phyloP scores from a whole-genome alignment of 192 early-diverging fungal species.

The Coemansia sp. region DNA sequence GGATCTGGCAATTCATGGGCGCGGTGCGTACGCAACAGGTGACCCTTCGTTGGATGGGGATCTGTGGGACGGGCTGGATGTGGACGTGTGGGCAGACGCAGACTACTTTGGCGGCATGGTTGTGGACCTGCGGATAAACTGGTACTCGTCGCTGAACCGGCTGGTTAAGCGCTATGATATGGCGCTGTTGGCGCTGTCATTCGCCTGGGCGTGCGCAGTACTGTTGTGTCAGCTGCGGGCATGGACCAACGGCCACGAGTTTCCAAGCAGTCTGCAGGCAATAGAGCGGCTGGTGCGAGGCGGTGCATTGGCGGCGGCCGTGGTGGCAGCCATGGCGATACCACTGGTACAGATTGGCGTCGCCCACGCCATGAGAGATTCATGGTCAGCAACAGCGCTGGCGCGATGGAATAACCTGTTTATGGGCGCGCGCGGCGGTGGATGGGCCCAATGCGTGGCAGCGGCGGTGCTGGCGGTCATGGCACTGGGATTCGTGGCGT shows the following conservation, averaged over 20 bases:
- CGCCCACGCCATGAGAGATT: slow-evolving; percentile 3
- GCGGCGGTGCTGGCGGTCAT: slow-evolving; percentile 26
- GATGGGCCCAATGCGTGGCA: slow-evolving; percentile 19
- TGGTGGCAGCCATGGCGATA: slow-evolving; percentile 13
- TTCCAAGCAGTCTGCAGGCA: slow-evolving; percentile 28
- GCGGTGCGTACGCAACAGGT: slow-evolving; percentile 43
- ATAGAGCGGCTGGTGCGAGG: slow-evolving; percentile 43
- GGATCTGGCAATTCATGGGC: slow-evolving; percentile 47
- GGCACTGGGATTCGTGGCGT: slow-evolving; percentile 32
- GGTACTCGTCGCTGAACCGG: slow-evolving; percentile 66
- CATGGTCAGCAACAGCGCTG: slow-evolving; percentile 21
- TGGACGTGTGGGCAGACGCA: slow-evolving; percentile 45
- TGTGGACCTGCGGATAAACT: slow-evolving; percentile 56
- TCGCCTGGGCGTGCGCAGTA: slow-evolving; percentile 58
- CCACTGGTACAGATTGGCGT: slow-evolving; percentile 28
- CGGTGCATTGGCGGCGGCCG: slow-evolving; percentile 17
- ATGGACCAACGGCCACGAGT: slow-evolving; percentile 19
- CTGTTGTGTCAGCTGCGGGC: slow-evolving; percentile 41
- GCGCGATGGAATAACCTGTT: slow-evolving; percentile 42
- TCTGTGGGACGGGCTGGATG: slow-evolving; percentile 34
- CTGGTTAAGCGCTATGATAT: slow-evolving; percentile 69
- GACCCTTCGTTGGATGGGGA: slow-evolving; percentile 4
- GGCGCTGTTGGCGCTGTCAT: slow-evolving; percentile 62
- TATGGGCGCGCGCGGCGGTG: slow-evolving; percentile 41
- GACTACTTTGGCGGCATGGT: slow-evolving; percentile 19